Percentiles rank a stretch among this genome's conserved stretches.
Evolutionary conservation across 2,329 filamentous ascomycete genomes (phyloP).

Genomic region (Blumeria hordei): DNA sequence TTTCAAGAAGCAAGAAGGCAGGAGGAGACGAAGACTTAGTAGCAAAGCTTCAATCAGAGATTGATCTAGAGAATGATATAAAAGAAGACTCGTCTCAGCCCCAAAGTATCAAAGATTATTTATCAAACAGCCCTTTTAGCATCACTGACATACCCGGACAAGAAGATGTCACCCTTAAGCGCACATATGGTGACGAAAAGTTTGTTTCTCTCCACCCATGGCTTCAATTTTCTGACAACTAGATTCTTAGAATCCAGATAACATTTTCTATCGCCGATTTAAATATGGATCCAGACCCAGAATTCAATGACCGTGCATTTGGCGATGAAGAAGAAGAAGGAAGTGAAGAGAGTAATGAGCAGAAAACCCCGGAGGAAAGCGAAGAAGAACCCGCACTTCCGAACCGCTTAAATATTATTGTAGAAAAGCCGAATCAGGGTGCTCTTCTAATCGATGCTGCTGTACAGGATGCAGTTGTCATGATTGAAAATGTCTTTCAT

Average conservation of each 20-base stretch:
- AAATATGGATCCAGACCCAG: slow-evolving; percentile 34
- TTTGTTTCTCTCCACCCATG: slow-evolving; percentile 22
- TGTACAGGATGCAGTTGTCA: slow-evolving; percentile 64
- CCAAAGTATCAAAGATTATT: slow-evolving; percentile 62
- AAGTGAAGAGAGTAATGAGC: slow-evolving; percentile 29
- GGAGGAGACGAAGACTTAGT: slow-evolving; percentile 47
- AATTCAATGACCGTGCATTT: slow-evolving; percentile 28
- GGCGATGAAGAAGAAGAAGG: slow-evolving; percentile 27
- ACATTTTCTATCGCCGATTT: slow-evolving; percentile 71
- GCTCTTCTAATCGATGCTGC: slow-evolving; percentile 70
- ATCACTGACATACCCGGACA: slow-evolving; percentile 60
- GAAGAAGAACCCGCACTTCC: slow-evolving; percentile 41
- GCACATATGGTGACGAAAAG: slow-evolving; percentile 73
- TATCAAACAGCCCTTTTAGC: slow-evolving; percentile 67
- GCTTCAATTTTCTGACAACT: slow-evolving; percentile 10
- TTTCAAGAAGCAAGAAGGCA: slow-evolving; percentile 35
- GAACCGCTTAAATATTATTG: slow-evolving; percentile 59
- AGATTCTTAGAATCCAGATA: slow-evolving; percentile 38
- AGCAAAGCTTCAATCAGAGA: slow-evolving; percentile 65
- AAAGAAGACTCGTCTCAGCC: slow-evolving; percentile 45
- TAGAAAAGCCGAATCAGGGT: slow-evolving; percentile 71
- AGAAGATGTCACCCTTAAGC: slow-evolving; percentile 68
- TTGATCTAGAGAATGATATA: slow-evolving; percentile 63
- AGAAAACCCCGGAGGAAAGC: slow-evolving; percentile 29
- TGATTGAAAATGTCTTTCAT: slow-evolving; percentile 79